These are phyloP conservation scores for Azolla pinnata DNA, from an alignment of 75 land plant species.

Conservation along the genomic window DNA sequence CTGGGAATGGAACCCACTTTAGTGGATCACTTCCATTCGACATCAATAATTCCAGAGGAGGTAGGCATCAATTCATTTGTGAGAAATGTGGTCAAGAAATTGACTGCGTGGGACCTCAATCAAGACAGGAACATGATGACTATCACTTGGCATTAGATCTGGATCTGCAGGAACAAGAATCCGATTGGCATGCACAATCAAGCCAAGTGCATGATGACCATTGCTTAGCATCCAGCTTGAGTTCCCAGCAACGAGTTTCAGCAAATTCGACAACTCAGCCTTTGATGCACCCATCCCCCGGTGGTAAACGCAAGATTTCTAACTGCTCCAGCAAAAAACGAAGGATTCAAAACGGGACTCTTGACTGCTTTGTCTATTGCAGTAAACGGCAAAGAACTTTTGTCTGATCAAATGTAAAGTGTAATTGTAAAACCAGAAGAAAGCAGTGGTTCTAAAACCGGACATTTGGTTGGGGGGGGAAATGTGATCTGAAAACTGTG, in stretches of 20 bases:
- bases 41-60: neutral
- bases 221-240: too few species aligned
- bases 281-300: neutral
- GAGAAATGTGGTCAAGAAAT: conserved; percentile 17
- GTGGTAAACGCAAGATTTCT: too few species aligned
- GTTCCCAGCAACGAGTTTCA: too few species aligned
- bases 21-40: neutral
- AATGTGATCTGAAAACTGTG: too few species aligned
- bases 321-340: too few species aligned
- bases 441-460: too few species aligned
- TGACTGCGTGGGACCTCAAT: conserved; percentile 2
- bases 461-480: too few species aligned
- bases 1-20: neutral
- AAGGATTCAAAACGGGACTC: conserved; percentile 5
- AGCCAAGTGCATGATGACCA: neutral
- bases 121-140: conserved; percentile 28
- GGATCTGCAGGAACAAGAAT: conserved; percentile 10
- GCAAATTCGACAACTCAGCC: neutral
- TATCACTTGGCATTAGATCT: conserved; percentile 28
- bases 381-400: neutral
- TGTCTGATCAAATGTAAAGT: neutral
- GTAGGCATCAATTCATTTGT: conserved; percentile 4
- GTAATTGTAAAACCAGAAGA: too few species aligned
- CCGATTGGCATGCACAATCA: neutral
- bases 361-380: conserved; percentile 6